phyloP scores from a whole-genome alignment of 2,329 filamentous ascomycete species.

The Pseudodiploospora longispora region DNA sequence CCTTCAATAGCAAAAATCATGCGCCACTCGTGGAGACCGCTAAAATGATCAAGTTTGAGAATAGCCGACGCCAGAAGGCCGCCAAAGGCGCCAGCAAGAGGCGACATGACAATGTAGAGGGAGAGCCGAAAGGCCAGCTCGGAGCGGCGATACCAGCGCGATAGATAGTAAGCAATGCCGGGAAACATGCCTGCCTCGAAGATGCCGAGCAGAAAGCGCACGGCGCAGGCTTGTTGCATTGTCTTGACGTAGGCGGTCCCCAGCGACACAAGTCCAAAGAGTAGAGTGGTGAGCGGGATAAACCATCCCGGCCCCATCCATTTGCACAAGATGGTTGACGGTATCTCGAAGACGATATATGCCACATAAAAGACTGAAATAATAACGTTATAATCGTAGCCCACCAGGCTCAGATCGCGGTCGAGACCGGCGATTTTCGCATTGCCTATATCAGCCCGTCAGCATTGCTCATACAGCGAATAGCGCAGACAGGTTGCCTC shows the following conservation, averaged over 20 bases:
- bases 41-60: conserved; percentile 51
- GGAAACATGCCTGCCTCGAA: conserved; percentile 70
- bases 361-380: conserved; percentile 64
- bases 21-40: conserved; percentile 49
- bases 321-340: conserved; percentile 61
- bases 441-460: conserved; percentile 42
- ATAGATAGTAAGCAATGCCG: conserved; percentile 66
- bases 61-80: conserved; percentile 59
- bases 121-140: conserved; percentile 61
- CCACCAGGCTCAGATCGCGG: conserved; percentile 48
- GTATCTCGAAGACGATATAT: conserved; percentile 67
- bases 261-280: conserved; percentile 56
- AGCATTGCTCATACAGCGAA: neutral
- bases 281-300: conserved; percentile 52
- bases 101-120: conserved; percentile 63
- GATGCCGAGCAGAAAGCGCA: conserved; percentile 59
- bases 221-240: conserved; percentile 43
- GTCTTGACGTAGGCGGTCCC: conserved; percentile 57
- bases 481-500: neutral
- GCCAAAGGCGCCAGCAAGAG: conserved; percentile 63
- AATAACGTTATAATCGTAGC: conserved; percentile 62
- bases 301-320: conserved; percentile 66
- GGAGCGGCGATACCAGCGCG: conserved; percentile 61
- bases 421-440: conserved; percentile 58
- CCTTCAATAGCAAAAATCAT: conserved; percentile 68